Evolutionary conservation across 2,329 filamentous ascomycete species (phyloP).

Genomic region (Diaporthe sp.): DNA sequence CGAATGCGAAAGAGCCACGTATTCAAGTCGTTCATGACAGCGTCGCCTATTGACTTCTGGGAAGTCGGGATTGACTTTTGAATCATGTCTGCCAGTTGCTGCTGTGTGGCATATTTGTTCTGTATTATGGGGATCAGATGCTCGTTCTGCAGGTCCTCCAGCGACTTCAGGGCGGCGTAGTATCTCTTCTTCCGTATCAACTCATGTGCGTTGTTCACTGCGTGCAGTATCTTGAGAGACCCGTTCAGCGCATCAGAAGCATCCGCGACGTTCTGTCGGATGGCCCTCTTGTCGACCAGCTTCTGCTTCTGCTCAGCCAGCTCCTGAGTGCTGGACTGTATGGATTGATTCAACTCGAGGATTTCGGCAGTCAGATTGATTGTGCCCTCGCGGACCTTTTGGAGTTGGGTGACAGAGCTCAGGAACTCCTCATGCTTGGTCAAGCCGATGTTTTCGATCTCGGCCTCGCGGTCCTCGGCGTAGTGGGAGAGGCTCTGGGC

Average conservation of each 20-base stretch:
- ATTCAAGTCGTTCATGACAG: conserved; percentile 96
- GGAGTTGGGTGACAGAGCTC: conserved; percentile 92
- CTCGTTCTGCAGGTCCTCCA: conserved; percentile 97
- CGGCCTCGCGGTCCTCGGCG: conserved; percentile 86
- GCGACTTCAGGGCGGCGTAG: conserved; percentile 91
- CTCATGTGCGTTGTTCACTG: conserved; percentile 95
- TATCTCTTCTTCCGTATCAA: conserved; percentile 93
- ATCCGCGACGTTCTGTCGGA: conserved; percentile 96
- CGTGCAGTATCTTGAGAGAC: conserved; percentile 90
- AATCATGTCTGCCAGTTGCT: conserved; percentile 95
- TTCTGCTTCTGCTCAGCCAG: conserved; percentile 95
- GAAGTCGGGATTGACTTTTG: conserved; percentile 95
- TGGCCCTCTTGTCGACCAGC: conserved; percentile 90
- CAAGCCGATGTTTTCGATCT: conserved; percentile 95
- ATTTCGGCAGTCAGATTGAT: conserved; percentile 92
- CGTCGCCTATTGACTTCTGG: conserved; percentile 93
- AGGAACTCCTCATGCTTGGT: conserved; percentile 98
- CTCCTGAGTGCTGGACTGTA: conserved; percentile 94
- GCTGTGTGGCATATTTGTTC: conserved; percentile 91
- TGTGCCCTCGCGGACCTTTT: conserved; percentile 91
- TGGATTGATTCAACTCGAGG: conserved; percentile 91
- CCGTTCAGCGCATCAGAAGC: conserved; percentile 90
- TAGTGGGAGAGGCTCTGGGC: conserved; percentile 85
- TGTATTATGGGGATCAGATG: conserved; percentile 81
- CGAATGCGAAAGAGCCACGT: conserved; percentile 96